Evolutionary conservation across 2,329 filamentous ascomycete species (phyloP).

Genomic region (Pseudogymnoascus verrucosus): DNA sequence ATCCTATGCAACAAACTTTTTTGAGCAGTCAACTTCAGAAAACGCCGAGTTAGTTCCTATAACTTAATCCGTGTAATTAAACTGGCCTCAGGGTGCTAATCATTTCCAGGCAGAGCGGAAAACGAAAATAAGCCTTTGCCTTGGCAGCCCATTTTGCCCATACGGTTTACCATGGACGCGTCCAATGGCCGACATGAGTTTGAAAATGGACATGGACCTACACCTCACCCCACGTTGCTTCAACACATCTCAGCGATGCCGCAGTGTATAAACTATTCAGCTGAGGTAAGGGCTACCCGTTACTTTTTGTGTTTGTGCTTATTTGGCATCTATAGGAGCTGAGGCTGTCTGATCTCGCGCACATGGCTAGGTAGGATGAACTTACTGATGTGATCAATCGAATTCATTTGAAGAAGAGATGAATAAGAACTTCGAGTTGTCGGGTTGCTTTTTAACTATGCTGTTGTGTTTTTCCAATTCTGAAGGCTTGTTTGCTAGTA

Average conservation of each 20-base stretch:
- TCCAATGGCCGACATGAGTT: background rate
- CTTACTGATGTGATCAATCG: background rate
- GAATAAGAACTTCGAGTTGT: background rate
- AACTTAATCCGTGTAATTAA: background rate
- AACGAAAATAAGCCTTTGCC: background rate
- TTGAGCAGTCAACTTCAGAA: background rate
- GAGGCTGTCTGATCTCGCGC: background rate
- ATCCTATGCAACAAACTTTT: background rate
- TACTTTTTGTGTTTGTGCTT: background rate
- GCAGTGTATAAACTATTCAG: background rate
- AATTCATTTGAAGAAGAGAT: background rate
- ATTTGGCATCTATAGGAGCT: background rate
- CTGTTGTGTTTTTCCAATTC: background rate
- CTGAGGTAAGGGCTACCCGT: background rate
- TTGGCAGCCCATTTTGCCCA: background rate
- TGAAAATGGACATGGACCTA: background rate
- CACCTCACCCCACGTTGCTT: background rate
- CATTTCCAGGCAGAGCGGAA: background rate
- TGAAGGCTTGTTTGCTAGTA: background rate
- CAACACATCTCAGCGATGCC: background rate
- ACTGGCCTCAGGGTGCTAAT: background rate
- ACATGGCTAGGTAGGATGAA: background rate
- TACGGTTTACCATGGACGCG: background rate
- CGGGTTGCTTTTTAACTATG: background rate
- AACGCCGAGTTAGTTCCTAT: background rate